phyloP scores from a whole-genome alignment of 768 basidiomycete species.

The Naganishia randhawae region DNA sequence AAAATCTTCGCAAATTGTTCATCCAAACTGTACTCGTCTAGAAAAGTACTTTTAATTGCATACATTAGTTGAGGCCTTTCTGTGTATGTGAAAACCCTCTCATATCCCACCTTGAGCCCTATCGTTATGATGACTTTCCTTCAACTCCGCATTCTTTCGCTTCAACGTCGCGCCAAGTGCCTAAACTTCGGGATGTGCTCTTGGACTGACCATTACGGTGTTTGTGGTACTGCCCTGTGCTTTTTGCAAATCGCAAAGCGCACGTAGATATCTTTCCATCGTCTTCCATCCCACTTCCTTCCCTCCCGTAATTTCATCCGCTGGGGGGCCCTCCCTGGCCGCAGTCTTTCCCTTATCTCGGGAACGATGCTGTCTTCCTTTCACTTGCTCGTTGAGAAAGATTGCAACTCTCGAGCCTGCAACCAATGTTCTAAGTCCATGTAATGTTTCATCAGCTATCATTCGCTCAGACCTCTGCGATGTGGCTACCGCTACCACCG shows the following conservation, averaged over 20 bases:
- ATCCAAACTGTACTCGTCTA: neutral
- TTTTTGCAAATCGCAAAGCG: conserved; percentile 1
- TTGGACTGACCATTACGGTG: neutral
- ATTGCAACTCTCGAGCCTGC: neutral
- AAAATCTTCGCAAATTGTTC: neutral
- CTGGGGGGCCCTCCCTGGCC: too few relatives aligned
- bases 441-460: neutral
- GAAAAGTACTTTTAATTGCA: neutral
- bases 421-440: neutral
- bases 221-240: neutral
- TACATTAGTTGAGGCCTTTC: neutral
- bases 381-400: neutral
- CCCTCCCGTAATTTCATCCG: neutral
- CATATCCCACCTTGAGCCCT: neutral
- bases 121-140: neutral
- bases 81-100: too few relatives aligned
- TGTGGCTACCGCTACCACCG: too few relatives aligned
- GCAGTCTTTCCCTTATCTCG: neutral
- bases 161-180: neutral
- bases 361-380: neutral
- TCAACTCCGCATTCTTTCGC: neutral
- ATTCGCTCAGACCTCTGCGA: too few relatives aligned
- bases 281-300: neutral
- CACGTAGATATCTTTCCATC: neutral
- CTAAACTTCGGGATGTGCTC: neutral